Evolutionary conservation across 805 yeast genomes (phyloP), one percentile per base, ranked within the genome.

Genomic region (Zygotorulaspora danielsina): DNA sequence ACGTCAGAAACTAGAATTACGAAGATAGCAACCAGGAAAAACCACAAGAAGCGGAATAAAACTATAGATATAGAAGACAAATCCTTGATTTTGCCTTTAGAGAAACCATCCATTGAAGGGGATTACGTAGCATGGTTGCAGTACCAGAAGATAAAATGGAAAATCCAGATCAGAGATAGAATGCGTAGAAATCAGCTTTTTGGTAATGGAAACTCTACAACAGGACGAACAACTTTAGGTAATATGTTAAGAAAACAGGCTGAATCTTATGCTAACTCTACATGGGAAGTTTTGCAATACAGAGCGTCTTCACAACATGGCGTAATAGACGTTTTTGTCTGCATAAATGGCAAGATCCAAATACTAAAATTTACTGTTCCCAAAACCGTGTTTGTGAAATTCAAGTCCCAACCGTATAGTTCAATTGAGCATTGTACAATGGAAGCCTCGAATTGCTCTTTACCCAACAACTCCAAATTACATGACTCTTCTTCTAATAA

Each of bases 131-230:
- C 74, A 0, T 84, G 83, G 67, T 67, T 93, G 43, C 64, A 66
- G 20, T 84, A 84, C 54, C 90, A 84, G 61, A 88, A 90, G 60
- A 72, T 78, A n/a, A 85, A 85, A 55, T 93, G 99, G 99, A 75
- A 67, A 34, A 67, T 78, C 9, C 95, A 87, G 57, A 72, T 75
- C n/a, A 75, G 76, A 45, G 83, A 81, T 44, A 73, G 87, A 50
- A 73, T 71, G 38, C 75, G 94, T 53, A 73, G 97, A 55, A 72
- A 71, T 39, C 80, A 78, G 47, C 62, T 94, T 18, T 90, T 93
- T 68, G 99, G 99, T 25, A 69, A 71, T 20, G 67, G 73, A 5
- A 63, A 71, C 1, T 74, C 68, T 19, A 57, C 78, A 2, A 66
- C 79, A 2, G 75, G 71, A 41, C 68, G 85, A 48, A 70, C 80